Conservation (phyloP, 2,329 filamentous ascomycete genomes). For the Pseudodiploospora longispora region DNA sequence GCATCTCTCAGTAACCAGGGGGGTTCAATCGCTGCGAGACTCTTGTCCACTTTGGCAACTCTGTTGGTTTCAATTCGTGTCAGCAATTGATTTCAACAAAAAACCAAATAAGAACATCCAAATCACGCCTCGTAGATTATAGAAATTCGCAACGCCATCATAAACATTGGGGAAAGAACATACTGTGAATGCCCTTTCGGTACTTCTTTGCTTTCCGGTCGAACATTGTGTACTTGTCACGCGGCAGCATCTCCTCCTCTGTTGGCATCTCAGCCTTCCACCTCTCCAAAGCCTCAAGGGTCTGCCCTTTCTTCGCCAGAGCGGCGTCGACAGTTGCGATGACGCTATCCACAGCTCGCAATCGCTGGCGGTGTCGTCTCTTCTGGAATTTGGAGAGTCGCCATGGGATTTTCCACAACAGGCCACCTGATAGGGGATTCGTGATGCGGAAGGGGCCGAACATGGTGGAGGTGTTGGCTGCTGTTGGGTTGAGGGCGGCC, state of each 20-base stretch:
- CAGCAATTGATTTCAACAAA: slow-evolving; percentile 7
- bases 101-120: neutral
- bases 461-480: slow-evolving; percentile 45
- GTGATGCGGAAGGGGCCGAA: slow-evolving; percentile 78
- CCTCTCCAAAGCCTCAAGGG: slow-evolving; percentile 69
- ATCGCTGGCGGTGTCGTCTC: slow-evolving; percentile 71
- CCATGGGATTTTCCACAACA: slow-evolving; percentile 97
- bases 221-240: slow-evolving; percentile 97
- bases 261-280: slow-evolving; percentile 97
- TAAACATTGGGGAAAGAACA: slow-evolving; percentile 27
- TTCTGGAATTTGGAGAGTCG: slow-evolving; percentile 89
- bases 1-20: slow-evolving; percentile 66
- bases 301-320: slow-evolving; percentile 62
- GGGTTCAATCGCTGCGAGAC: slow-evolving; percentile 91
- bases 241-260: slow-evolving; percentile 90
- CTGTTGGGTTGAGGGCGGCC: neutral
- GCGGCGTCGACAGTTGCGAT: slow-evolving; percentile 75
- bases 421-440: slow-evolving; percentile 66
- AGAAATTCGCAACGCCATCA: neutral
- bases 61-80: slow-evolving; percentile 32
- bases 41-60: slow-evolving; percentile 87
- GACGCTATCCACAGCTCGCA: slow-evolving; percentile 80
- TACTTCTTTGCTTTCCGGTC: slow-evolving; percentile 94
- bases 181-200: slow-evolving; percentile 95
- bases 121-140: neutral